These are phyloP conservation scores for Hymenoscyphus occultus DNA, from an alignment of 2,329 filamentous ascomycete genomes.

Conservation along the genomic window DNA sequence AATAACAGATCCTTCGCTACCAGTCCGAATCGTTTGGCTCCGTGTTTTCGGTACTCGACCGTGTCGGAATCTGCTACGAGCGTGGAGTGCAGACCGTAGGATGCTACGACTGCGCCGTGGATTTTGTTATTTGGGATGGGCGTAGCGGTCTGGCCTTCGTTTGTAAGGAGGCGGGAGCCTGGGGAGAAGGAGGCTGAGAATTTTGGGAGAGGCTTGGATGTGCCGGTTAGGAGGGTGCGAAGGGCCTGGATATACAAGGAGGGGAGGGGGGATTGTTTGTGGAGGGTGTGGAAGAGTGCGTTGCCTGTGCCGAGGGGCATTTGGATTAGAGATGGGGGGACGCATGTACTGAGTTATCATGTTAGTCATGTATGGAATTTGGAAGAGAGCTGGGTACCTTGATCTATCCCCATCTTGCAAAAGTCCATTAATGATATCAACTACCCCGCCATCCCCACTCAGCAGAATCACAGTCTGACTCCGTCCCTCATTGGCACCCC, in stretches of 20 bases:
- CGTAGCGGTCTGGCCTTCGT: conserved; percentile 31
- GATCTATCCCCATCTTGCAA: conserved; percentile 29
- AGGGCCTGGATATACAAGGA: conserved; percentile 40
- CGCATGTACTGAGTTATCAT: conserved; percentile 22
- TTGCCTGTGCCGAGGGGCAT: conserved; percentile 65
- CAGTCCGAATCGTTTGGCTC: conserved; percentile 77
- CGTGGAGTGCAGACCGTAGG: conserved; percentile 85
- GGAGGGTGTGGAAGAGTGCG: conserved; percentile 42
- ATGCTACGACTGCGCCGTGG: conserved; percentile 79
- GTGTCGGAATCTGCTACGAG: conserved; percentile 92
- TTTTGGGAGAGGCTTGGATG: conserved; percentile 52
- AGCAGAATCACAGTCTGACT: conserved; percentile 69
- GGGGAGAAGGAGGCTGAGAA: conserved; percentile 62
- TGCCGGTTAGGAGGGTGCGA: conserved; percentile 58
- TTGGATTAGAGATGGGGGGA: conserved; percentile 47
- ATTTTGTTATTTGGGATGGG: conserved; percentile 38
- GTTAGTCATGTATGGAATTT: conserved; percentile 13
- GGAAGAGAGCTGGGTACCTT: conserved; percentile 24
- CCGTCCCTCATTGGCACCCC: conserved; percentile 45
- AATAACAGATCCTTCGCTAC: conserved; percentile 74
- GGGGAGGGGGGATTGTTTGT: conserved; percentile 4
- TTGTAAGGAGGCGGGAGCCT: conserved; percentile 46
- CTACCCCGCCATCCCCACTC: conserved; percentile 82
- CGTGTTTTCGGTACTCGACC: conserved; percentile 71
- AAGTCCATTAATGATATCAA: conserved; percentile 76